Percentiles rank a stretch among this genome's conserved stretches.
Conservation (phyloP, 495 filamentous ascomycete genomes). For the Pseudevernia furfuracea region DNA sequence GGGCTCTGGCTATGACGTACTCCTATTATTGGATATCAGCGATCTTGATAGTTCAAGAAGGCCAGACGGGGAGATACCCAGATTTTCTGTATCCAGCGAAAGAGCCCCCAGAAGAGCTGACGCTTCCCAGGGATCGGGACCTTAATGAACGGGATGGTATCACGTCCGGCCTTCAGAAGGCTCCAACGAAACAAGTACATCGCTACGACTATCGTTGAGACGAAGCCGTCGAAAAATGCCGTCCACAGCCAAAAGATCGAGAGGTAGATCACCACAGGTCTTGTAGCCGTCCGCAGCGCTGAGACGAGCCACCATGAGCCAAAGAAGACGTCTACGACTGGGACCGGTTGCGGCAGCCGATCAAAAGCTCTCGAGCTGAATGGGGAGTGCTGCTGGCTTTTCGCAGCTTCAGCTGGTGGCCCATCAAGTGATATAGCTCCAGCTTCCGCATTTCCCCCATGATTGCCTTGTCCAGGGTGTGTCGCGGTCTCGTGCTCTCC, state of each 20-base stretch:
- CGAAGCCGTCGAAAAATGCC: neutral
- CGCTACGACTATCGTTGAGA: neutral
- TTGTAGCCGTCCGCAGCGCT: neutral
- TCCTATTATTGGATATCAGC: neutral
- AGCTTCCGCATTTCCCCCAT: neutral
- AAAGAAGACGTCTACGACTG: neutral
- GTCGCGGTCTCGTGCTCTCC: neutral
- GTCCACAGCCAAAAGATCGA: neutral
- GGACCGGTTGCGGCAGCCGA: neutral
- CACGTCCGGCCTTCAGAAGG: neutral
- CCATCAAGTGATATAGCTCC: neutral
- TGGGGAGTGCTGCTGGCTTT: neutral
- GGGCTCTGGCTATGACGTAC: neutral
- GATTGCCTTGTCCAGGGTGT: neutral
- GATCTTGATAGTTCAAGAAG: neutral
- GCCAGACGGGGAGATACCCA: neutral
- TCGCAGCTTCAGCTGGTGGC: neutral
- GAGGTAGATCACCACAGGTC: neutral
- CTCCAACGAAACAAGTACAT: neutral
- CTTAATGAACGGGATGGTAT: neutral
- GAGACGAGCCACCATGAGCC: neutral
- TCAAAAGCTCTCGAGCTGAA: neutral
- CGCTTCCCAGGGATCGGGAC: neutral
- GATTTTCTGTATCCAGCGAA: neutral
- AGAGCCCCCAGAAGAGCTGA: neutral